A percentile compares a stretch with the other conserved stretches of the same genome.
Conservation (phyloP, 345 rosid genomes). For the Turritis glabra region DNA sequence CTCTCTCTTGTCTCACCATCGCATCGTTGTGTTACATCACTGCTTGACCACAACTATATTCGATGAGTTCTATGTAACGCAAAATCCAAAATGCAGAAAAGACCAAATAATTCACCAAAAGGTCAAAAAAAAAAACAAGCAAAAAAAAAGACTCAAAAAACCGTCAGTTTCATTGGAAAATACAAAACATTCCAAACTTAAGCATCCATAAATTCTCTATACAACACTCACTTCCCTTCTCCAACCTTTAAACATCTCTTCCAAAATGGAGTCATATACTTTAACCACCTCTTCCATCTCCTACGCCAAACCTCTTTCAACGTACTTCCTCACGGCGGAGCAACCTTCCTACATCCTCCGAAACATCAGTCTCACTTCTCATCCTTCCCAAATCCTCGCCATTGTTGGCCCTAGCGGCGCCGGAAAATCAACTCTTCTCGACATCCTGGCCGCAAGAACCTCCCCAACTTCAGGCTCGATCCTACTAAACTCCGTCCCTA, state of each 20-base stretch:
- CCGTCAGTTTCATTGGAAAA: constrained; percentile 1
- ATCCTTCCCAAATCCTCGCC: constrained; percentile 87
- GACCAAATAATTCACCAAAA: neutral
- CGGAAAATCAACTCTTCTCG: constrained; percentile 93
- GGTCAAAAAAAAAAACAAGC: neutral
- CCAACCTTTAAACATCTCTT: constrained; percentile 11
- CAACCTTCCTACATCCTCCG: constrained; percentile 65
- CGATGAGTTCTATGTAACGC: constrained; percentile 24
- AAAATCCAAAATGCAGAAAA: constrained; percentile 11
- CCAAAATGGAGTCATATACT: constrained; percentile 44
- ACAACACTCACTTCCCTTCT: constrained; percentile 5
- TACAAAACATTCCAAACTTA: constrained; percentile 11
- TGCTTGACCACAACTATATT: neutral
- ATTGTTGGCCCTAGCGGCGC: constrained; percentile 96
- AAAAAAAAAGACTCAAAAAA: neutral
- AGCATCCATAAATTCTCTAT: constrained; percentile 24
- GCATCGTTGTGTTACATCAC: neutral
- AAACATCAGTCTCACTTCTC: constrained; percentile 66
- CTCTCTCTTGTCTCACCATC: neutral
- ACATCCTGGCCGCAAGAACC: constrained; percentile 83
- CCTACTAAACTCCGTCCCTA: constrained; percentile 62
- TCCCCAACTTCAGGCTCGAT: constrained; percentile 69
- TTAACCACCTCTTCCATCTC: constrained; percentile 77
- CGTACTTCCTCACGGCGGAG: constrained; percentile 26
- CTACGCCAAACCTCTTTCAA: constrained; percentile 54